Evolutionary conservation across 495 filamentous ascomycete species (phyloP), one percentile per base, ranked within the genome.

Genomic region (Penicillium pancosmium): DNA sequence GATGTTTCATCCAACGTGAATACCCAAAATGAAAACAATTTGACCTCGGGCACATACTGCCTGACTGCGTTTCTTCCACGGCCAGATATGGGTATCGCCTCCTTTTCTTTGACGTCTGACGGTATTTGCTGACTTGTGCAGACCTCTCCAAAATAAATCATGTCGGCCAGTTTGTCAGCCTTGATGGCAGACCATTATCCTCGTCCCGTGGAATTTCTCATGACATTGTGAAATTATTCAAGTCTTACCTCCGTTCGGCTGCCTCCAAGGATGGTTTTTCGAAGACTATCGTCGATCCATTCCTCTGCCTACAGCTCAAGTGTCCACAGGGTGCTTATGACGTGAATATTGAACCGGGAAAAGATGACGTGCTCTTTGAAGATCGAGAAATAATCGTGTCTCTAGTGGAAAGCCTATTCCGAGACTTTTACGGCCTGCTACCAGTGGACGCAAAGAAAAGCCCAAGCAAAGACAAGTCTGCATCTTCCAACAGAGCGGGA

Each of bases 291-390:
- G 81, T 76, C 31, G 84, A 91, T 57, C 88, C 88, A 0, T 93
- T 96, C 68, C 71, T 97, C 25, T 82, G 80, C 15, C 63, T 98
- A 44, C 86, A 92, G 55, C 83, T 98, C 6, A 65, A 66, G 5
- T 97, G 93, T 64, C 84, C 88, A 1, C 69, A 67, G 5, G 84
- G 82, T 13, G 88, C 80, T 50, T 97, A 98, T 60, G 93, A 98
- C 75, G 81, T 84, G 3, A 98, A 97, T 64, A 80, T 98, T 52
- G 92, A 98, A 65, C 92, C 93, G 0, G 83, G 88, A 0, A 98
- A 98, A 68, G 89, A 97, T 60, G 88, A 97, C 69, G 83, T 97
- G 2, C 54, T 96, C 0, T 96, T 98, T 66, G 76, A 80, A 27
- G 76, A 94, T 44, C 77, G 85, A 31, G 68, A 83, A 0, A 4